Percentiles rank a stretch among this genome's conserved stretches.
Conservation (phyloP, 768 basidiomycete genomes). For the Rickenella mellea region DNA sequence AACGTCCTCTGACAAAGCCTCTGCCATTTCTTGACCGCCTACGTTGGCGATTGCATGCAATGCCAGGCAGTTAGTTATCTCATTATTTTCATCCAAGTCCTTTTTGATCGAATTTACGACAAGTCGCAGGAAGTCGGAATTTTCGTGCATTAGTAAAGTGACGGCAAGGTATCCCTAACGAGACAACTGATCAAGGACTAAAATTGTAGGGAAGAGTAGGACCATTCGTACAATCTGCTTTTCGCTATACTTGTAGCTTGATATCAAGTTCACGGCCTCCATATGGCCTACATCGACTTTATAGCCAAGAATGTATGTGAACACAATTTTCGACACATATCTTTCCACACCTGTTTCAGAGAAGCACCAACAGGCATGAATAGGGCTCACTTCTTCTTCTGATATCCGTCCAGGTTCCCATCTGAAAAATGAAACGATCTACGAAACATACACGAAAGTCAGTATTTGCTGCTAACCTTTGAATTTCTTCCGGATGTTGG, state of each 20-base stretch:
- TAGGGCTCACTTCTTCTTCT: constrained; percentile 78
- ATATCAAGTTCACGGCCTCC: constrained; percentile 98
- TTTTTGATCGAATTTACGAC: constrained; percentile 98
- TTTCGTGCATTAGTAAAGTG: constrained; percentile 96
- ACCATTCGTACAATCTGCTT: constrained; percentile 83
- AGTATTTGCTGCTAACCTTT: constrained; percentile 49
- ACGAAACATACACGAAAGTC: background rate
- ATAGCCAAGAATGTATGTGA: constrained; percentile 98
- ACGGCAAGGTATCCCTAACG: constrained; percentile 92
- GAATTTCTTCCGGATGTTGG: constrained; percentile 98
- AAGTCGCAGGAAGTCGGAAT: constrained; percentile 90
- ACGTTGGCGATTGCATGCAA: constrained; percentile 98
- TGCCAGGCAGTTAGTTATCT: constrained; percentile 92
- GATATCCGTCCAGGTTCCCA: constrained; percentile 81
- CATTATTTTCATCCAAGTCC: constrained; percentile 89
- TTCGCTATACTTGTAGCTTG: constrained; percentile 91
- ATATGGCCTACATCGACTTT: constrained; percentile 98
- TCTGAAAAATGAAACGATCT: constrained; percentile 30
- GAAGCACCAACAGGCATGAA: constrained; percentile 5
- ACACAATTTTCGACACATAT: constrained; percentile 98
- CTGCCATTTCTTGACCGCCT: constrained; percentile 97
- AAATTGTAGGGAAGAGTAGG: background rate
- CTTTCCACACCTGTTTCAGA: constrained; percentile 25
- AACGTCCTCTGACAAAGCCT: constrained; percentile 87
- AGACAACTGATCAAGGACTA: background rate